Percentiles rank a stretch among this genome's conserved stretches.
Conservation (phyloP, 768 basidiomycete species). For the Candolleomyces eurysporus region DNA sequence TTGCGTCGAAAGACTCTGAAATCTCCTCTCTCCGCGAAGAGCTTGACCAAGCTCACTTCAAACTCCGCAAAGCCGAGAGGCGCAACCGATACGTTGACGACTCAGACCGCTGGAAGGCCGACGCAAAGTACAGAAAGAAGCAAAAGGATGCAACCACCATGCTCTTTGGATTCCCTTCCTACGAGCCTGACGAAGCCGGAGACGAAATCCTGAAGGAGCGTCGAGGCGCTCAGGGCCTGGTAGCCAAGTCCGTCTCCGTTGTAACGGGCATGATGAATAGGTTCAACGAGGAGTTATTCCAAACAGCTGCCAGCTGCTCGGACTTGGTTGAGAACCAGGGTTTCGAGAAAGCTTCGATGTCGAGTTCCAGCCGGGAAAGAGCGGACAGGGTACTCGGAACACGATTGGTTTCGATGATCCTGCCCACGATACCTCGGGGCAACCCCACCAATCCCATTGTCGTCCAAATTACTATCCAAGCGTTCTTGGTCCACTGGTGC, state of each 20-base stretch:
- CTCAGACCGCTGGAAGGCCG: slow-evolving; percentile 10
- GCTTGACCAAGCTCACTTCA: slow-evolving; percentile 11
- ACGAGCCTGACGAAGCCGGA: slow-evolving; percentile 3
- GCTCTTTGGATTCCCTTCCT: slow-evolving; percentile 6
- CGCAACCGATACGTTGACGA: slow-evolving; percentile 11
- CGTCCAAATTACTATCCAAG: slow-evolving; percentile 2
- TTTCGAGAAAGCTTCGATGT: not conserved
- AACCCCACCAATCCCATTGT: not conserved
- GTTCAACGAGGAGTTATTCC: slow-evolving; percentile 6
- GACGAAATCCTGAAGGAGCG: slow-evolving; percentile 8
- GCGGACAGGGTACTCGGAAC: slow-evolving; percentile 7
- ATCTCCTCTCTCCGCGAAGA: slow-evolving; percentile 4
- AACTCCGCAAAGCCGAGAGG: slow-evolving; percentile 11
- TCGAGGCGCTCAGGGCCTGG: slow-evolving; percentile 5
- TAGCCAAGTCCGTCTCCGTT: slow-evolving; percentile 5
- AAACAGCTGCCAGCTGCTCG: slow-evolving; percentile 3
- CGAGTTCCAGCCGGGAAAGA: not conserved
- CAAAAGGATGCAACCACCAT: not conserved
- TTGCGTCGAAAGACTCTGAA: not conserved
- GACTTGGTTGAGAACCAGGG: not conserved
- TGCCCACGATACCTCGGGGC: not conserved
- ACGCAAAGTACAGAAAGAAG: slow-evolving; percentile 11
- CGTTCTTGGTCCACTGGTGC: slow-evolving; percentile 8
- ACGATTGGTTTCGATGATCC: not conserved
- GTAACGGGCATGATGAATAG: slow-evolving; percentile 7